Conservation (phyloP, 441 rosid species). For the Populus tomentosa region DNA sequence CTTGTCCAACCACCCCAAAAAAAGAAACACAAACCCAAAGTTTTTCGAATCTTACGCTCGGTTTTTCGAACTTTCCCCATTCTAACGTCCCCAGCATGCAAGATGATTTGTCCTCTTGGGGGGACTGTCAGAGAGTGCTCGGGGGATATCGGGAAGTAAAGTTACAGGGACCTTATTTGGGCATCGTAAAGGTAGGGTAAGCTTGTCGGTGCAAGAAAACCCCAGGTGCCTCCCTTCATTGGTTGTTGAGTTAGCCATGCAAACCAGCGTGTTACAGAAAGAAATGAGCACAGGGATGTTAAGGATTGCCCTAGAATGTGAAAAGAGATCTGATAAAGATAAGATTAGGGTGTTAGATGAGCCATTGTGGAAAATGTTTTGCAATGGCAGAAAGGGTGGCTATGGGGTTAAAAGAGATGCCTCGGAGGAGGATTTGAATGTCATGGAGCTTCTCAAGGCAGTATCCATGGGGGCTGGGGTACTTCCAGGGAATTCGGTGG, state of each 20-base stretch:
- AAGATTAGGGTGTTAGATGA: slow-evolving; percentile 53
- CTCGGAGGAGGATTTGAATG: slow-evolving; percentile 55
- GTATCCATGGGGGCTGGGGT: slow-evolving; percentile 90
- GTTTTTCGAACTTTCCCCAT: slow-evolving; percentile 79
- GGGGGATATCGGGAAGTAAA: slow-evolving; percentile 20
- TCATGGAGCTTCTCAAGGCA: slow-evolving; percentile 68
- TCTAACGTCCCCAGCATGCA: slow-evolving; percentile 55
- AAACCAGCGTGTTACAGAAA: slow-evolving; percentile 40
- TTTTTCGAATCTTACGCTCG: slow-evolving; percentile 64
- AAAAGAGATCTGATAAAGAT: slow-evolving; percentile 58
- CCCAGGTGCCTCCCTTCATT: slow-evolving; percentile 42
- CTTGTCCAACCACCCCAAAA: slow-evolving; percentile 64
- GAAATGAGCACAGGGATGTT: slow-evolving; percentile 66
- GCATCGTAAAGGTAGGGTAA: slow-evolving; percentile 54
- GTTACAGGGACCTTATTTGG: slow-evolving; percentile 61
- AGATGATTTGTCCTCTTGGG: slow-evolving; percentile 42
- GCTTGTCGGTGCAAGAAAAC: slow-evolving; percentile 51
- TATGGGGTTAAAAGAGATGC: slow-evolving; percentile 70
- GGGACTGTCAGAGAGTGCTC: slow-evolving; percentile 38
- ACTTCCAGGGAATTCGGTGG: slow-evolving; percentile 51
- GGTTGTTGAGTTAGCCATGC: slow-evolving; percentile 46
- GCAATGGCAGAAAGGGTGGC: slow-evolving; percentile 76
- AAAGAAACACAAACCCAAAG: slow-evolving; percentile 44
- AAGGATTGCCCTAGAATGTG: slow-evolving; percentile 77
- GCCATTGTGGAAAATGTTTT: slow-evolving; percentile 79